phyloP scores from a whole-genome alignment of 345 rosid genomes.

The Melaleuca alternifolia region DNA sequence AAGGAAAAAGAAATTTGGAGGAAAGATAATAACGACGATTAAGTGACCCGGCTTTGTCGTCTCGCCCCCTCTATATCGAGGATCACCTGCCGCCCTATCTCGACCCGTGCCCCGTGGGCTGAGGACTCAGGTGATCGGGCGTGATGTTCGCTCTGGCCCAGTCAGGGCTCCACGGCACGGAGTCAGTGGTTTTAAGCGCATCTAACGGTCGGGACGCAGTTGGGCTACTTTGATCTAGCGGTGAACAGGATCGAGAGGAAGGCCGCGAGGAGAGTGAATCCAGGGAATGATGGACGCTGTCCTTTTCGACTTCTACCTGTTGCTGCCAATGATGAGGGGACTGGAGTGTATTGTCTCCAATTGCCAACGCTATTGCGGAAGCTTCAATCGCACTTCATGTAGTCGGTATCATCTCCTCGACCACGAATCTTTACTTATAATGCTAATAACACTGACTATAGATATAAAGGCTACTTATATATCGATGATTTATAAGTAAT shows the following conservation, averaged over 20 bases:
- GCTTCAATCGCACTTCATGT: constrained; percentile 27
- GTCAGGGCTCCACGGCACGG: constrained; percentile 15
- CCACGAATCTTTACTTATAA: not conserved
- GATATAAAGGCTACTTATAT: not conserved
- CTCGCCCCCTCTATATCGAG: constrained; percentile 10
- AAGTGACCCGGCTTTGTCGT: constrained; percentile 19
- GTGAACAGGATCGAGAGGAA: constrained; percentile 9
- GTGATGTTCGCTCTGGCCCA: constrained; percentile 22
- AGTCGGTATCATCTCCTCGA: rapidly evolving
- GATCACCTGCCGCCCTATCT: constrained; percentile 17
- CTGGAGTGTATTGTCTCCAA: constrained; percentile 10
- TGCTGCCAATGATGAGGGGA: constrained; percentile 16
- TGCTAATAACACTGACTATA: not conserved
- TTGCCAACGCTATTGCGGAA: constrained; percentile 26
- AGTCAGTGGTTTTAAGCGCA: not conserved
- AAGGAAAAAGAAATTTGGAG: rapidly evolving
- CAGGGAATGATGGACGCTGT: constrained; percentile 38
- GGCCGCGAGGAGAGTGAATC: constrained; percentile 29
- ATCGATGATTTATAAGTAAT: too few relatives aligned
- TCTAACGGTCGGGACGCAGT: constrained; percentile 19
- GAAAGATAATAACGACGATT: not conserved
- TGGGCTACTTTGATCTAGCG: constrained; percentile 19
- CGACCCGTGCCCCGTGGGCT: constrained; percentile 1
- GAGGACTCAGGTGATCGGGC: constrained; percentile 13
- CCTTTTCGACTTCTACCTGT: constrained; percentile 16